These are phyloP conservation scores for Phanerodontia chrysosporium DNA, from an alignment of 768 basidiomycete genomes.

Conservation along the genomic window DNA sequence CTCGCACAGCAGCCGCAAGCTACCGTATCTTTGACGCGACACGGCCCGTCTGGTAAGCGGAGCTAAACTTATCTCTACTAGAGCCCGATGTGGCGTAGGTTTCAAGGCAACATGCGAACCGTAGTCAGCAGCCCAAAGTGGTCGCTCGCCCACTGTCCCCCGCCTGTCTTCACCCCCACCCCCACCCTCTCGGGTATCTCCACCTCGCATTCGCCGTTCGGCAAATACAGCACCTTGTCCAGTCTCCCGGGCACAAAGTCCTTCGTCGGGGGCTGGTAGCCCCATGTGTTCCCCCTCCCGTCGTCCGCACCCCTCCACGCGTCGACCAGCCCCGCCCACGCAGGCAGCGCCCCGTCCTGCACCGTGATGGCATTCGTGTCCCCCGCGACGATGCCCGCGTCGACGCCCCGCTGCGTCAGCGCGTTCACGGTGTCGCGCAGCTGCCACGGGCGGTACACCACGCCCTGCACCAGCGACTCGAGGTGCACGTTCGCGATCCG, in stretches of 20 bases:
- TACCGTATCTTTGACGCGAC: too few relatives aligned
- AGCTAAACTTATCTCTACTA: too few relatives aligned
- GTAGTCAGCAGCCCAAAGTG: slow-evolving; percentile 57
- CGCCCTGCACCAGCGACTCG: slow-evolving; percentile 53
- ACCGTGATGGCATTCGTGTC: slow-evolving; percentile 67
- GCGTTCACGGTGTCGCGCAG: slow-evolving; percentile 46
- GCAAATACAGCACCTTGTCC: slow-evolving; percentile 64
- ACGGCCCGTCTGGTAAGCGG: too few relatives aligned
- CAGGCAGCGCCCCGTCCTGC: slow-evolving; percentile 40
- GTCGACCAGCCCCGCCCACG: slow-evolving; percentile 48
- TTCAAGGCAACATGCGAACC: slow-evolving; percentile 22
- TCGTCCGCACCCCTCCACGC: slow-evolving; percentile 49
- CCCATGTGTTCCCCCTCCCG: slow-evolving; percentile 62
- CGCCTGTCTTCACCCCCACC: slow-evolving; percentile 41
- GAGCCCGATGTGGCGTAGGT: not conserved
- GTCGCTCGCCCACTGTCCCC: slow-evolving; percentile 56
- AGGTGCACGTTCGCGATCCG: slow-evolving; percentile 73
- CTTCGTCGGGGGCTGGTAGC: slow-evolving; percentile 46
- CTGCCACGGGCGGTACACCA: slow-evolving; percentile 40
- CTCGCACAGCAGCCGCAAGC: too few relatives aligned
- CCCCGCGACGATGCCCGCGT: slow-evolving; percentile 62
- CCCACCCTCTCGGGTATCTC: slow-evolving; percentile 55
- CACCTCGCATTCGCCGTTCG: slow-evolving; percentile 39
- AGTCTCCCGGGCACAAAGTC: slow-evolving; percentile 50
- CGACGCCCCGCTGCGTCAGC: slow-evolving; percentile 41